Evolutionary conservation across 176 grass and related monocot genomes (phyloP).

Genomic region (Musa acuminata): DNA sequence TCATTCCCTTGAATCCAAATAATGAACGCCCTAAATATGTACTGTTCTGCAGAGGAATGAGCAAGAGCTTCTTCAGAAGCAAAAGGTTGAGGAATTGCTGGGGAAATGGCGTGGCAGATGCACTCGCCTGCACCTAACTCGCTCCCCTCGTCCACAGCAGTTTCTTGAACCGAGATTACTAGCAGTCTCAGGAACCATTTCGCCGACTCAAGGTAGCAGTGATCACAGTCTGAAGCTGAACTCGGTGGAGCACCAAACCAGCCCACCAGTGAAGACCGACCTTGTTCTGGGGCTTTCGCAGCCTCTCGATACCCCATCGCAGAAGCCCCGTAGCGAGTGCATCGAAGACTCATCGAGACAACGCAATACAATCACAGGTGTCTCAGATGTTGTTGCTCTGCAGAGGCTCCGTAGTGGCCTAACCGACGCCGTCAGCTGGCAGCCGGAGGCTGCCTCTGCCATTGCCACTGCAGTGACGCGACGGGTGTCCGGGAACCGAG

Average conservation of each 20-base stretch:
- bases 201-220: conserved; percentile 32
- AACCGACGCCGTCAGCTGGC: conserved; percentile 74
- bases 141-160: conserved; percentile 15
- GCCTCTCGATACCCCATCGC: not conserved
- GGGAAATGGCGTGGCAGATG: conserved; percentile 68
- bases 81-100: conserved; percentile 48
- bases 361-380: conserved; percentile 56
- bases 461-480: conserved; percentile 66
- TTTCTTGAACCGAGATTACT: not conserved
- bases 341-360: not conserved
- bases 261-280: conserved; percentile 73
- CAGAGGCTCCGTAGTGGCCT: conserved; percentile 74
- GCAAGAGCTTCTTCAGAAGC: conserved; percentile 29
- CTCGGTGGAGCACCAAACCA: conserved; percentile 32
- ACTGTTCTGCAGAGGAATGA: not conserved
- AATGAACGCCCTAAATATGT: not conserved
- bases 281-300: conserved; percentile 50
- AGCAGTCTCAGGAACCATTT: not conserved
- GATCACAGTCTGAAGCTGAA: conserved; percentile 30
- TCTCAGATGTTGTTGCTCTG: conserved; percentile 63
- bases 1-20: not conserved
- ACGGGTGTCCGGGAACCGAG: conserved; percentile 51
- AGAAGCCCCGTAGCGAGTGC: too few species aligned
- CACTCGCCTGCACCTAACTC: conserved; percentile 24
- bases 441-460: conserved; percentile 72